Percentiles rank a stretch among this genome's conserved stretches.
Evolutionary conservation across 2,329 filamentous ascomycete genomes (phyloP).

Genomic region (Setomelanomma holmii): DNA sequence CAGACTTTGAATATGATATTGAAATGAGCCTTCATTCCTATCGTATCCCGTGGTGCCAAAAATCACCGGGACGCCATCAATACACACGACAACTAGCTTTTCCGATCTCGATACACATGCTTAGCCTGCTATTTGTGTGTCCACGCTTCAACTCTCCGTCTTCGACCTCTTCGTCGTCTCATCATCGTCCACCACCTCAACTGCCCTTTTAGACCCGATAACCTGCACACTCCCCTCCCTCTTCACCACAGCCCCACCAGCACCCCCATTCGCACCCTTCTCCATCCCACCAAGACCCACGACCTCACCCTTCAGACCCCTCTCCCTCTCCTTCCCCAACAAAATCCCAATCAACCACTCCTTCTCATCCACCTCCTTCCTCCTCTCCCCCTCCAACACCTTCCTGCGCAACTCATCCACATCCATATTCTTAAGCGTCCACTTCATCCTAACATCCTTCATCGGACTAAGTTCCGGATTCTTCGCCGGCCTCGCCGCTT

Average conservation of each 20-base stretch:
- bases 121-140: no score
- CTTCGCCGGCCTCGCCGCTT: background rate
- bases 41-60: no score
- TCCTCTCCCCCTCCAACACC: slow-evolving; percentile 8
- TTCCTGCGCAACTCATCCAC: slow-evolving; percentile 2
- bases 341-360: slow-evolving; percentile 9
- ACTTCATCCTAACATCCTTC: slow-evolving; percentile 1
- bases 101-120: no score
- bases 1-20: no score
- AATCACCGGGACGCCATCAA: no score
- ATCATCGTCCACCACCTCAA: background rate
- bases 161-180: background rate
- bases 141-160: no score
- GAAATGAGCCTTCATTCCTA: no score
- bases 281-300: background rate
- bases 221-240: background rate
- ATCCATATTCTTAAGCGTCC: background rate
- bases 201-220: background rate
- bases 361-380: slow-evolving; percentile 5
- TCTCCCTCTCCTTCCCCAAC: slow-evolving; percentile 2
- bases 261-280: background rate
- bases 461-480: slow-evolving; percentile 1
- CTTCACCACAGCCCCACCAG: background rate
- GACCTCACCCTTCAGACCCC: background rate
- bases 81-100: no score